Conservation (phyloP, 805 yeast species). For the Wickerhamomyces kurtzmanii region DNA sequence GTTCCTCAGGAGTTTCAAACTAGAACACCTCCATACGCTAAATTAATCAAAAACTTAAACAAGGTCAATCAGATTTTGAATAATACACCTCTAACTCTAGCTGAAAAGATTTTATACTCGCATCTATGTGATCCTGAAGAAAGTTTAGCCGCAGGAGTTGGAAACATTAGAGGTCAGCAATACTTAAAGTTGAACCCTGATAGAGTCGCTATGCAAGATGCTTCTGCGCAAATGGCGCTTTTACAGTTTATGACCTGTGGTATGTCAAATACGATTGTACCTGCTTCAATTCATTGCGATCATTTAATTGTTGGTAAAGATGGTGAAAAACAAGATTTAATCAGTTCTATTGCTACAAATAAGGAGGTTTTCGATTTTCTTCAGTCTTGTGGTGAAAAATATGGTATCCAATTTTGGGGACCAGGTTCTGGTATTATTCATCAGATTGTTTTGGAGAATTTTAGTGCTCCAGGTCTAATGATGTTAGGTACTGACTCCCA, state of each 20-base stretch:
- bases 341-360: constrained; percentile 73
- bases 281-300: constrained; percentile 95
- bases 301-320: constrained; percentile 95
- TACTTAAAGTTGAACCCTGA: constrained; percentile 93
- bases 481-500: constrained; percentile 98
- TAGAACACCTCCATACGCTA: constrained; percentile 83
- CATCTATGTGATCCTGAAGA: constrained; percentile 88
- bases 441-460: constrained; percentile 95
- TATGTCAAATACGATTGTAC: constrained; percentile 78
- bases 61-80: constrained; percentile 56
- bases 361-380: constrained; percentile 94
- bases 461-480: constrained; percentile 93
- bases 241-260: constrained; percentile 98
- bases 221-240: constrained; percentile 99
- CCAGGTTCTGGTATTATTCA: constrained; percentile 99
- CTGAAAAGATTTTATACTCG: constrained; percentile 90
- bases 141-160: constrained; percentile 45
- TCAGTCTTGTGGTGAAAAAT: constrained; percentile 85
- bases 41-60: constrained; percentile 53
- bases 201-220: constrained; percentile 99
- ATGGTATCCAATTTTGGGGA: constrained; percentile 98
- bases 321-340: constrained; percentile 81
- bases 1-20: constrained; percentile 55
- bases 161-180: constrained; percentile 70
- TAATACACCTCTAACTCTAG: constrained; percentile 76